Evolutionary conservation across 148 eudicot genomes (phyloP), one percentile per base, ranked within the genome.

Genomic region (Vaccinium macrocarpon): DNA sequence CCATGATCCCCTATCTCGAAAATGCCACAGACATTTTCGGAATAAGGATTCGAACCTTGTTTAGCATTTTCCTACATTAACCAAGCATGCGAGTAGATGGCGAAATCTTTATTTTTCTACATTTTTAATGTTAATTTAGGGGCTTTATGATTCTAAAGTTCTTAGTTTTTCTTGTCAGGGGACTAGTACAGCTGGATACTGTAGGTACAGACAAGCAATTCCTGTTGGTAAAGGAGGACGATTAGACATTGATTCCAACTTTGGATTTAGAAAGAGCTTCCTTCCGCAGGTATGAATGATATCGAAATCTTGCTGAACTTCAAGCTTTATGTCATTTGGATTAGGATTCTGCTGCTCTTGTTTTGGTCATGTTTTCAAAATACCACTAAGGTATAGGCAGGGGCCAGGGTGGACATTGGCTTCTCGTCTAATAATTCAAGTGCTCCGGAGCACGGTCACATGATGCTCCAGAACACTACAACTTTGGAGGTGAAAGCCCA

Each of bases 131-230:
- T 11, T 14, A 7, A 49, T 13, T 14, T 14, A 51, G 80, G 57
- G 59, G 80, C 14, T 9, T 48, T 64, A n/a, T 81, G 13, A 6
- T 71, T n/a, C 73, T 46, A 48, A 85, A 16, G 35, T 38, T 83
- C 12, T 73, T 81, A 10, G 55, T 50, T 51, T 25, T 70, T 35
- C 6, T 5, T 27, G 48, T 23, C 84, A 96, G 99, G 95, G 95
- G 25, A 88, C 84, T 83, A 86, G 91, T 76, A 96, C 99, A 25
- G 83, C 91, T 48, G 99, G 97, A 79, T 91, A 93, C 75, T 96
- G 99, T 72, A 86, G 99, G 85, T 96, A 94, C 66, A 88, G 95
- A 84, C 97, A 96, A 84, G 93, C 95, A 8, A 90, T 96, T 82
- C 99, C 99, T 5, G 56, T 91, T 21, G 99, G 97, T 50, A 84